Evolutionary conservation across 2,329 filamentous ascomycete genomes (phyloP), one percentile per base, ranked within the genome.

Genomic region (Trichoderma harzianum): DNA sequence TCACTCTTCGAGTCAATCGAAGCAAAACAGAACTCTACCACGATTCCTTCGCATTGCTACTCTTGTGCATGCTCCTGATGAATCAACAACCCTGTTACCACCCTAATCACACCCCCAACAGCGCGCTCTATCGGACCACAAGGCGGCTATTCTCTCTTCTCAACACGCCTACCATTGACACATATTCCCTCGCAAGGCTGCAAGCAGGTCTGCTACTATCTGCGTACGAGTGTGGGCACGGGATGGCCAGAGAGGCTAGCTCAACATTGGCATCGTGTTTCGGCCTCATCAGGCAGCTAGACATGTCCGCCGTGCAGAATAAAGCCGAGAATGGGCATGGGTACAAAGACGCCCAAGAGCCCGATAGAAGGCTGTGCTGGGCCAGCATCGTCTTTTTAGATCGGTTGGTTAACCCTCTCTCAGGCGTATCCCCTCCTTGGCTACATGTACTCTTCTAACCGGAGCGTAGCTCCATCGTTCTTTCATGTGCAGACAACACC

Each of bases 141-240:
- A 71, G 62, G 21, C 62, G 62, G 8, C 7, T 71, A 7, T 71
- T 71, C 30, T 24, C 34, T 24, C 47, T 71, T 28, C 24, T 71
- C 1, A 34, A 71, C 11, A 47, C 51, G n/a, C 18, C 62, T 34
- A n/a, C 51, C 18, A 26, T 5, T 18, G 18, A 53, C 12, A 11
- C 32, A 21, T 21, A 8, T 11, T 47, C 21, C 1, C 26, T 58
- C 12, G 47, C 69, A n/a, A 58, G 7, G 28, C 28, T 71, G 26
- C 69, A 71, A 7, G 61, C 62, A 7, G 69, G 69, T 6, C 63
- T 71, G 34, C 51, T 71, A 1, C 51, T 71, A 2, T 36, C 53
- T 34, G 34, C 69, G 2, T 71, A 67, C 16, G 69, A 71, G 34
- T 71, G 61, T 47, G 69, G 69, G 16, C 69, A 71, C 12, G 69